Conservation (phyloP, 495 filamentous ascomycete species). For the Thermothielavioides terrestris region DNA sequence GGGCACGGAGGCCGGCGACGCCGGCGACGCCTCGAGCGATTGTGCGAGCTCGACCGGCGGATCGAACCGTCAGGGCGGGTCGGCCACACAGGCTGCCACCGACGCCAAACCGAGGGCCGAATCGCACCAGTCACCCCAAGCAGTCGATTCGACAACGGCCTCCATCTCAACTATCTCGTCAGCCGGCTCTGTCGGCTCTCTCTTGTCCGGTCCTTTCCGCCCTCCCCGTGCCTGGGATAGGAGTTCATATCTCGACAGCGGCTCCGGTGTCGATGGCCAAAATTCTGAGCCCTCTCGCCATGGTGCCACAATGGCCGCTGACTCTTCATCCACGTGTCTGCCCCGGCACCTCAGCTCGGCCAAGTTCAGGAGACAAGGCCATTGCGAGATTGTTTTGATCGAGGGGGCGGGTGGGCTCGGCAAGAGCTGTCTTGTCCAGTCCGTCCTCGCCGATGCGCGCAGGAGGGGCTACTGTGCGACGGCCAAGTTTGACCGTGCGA, state of each 20-base stretch:
- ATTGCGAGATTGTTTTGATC: constrained; percentile 72
- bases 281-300: constrained; percentile 25
- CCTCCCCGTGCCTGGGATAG: constrained; percentile 30
- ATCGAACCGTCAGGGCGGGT: constrained; percentile 26
- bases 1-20: constrained; percentile 49
- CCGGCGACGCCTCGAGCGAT: constrained; percentile 42
- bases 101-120: constrained; percentile 4
- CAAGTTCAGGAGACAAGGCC: constrained; percentile 56
- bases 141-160: neutral
- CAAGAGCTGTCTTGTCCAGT: constrained; percentile 75
- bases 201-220: constrained; percentile 16
- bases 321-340: constrained; percentile 30
- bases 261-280: constrained; percentile 23
- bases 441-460: constrained; percentile 63
- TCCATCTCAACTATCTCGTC: constrained; percentile 29
- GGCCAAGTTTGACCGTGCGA: constrained; percentile 76
- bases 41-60: constrained; percentile 42
- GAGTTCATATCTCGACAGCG: constrained; percentile 29
- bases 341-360: constrained; percentile 39
- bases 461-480: constrained; percentile 71
- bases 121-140: neutral
- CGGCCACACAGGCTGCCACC: constrained; percentile 41
- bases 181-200: constrained; percentile 36
- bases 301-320: constrained; percentile 17
- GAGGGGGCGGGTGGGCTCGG: constrained; percentile 70